Conservation (phyloP, 2,329 filamentous ascomycete genomes). For the Thielaviopsis musarum region DNA sequence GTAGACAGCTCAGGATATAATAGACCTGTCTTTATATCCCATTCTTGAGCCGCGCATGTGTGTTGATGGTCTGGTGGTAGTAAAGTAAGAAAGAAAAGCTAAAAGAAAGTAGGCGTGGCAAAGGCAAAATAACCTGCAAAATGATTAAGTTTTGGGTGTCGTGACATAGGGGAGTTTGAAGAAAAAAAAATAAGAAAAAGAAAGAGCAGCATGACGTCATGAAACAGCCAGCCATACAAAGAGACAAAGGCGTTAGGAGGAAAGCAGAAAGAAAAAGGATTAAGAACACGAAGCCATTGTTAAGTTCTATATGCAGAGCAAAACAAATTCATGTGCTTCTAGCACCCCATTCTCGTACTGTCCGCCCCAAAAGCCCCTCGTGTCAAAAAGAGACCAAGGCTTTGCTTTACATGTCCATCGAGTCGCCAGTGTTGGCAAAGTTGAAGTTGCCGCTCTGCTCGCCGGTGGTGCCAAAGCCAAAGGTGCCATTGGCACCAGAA, state of each 20-base stretch:
- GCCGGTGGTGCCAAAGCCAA: conserved; percentile 58
- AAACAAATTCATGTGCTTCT: neutral
- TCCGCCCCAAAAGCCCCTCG: too few species aligned
- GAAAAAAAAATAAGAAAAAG: neutral
- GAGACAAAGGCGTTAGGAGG: neutral
- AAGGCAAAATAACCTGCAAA: neutral
- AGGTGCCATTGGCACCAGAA: conserved; percentile 53
- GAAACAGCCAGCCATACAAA: neutral
- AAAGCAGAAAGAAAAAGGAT: neutral
- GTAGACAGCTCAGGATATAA: neutral
- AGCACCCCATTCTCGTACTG: neutral
- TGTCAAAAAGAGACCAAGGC: neutral
- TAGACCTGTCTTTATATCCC: neutral
- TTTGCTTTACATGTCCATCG: conserved; percentile 44
- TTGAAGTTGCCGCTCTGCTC: conserved; percentile 73
- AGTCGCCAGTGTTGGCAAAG: conserved; percentile 60
- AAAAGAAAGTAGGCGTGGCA: neutral
- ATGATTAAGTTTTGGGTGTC: conserved; percentile 3
- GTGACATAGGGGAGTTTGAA: neutral
- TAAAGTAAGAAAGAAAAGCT: neutral
- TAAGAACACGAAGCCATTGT: neutral
- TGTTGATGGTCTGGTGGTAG: neutral
- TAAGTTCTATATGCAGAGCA: neutral
- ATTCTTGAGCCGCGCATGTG: neutral
- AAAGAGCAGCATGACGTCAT: neutral